Percentiles rank a stretch among this genome's conserved stretches.
These are phyloP conservation scores for Phylloporus sp. DNA, from an alignment of 1,284 basidiomycete genomes.

Conservation along the genomic window DNA sequence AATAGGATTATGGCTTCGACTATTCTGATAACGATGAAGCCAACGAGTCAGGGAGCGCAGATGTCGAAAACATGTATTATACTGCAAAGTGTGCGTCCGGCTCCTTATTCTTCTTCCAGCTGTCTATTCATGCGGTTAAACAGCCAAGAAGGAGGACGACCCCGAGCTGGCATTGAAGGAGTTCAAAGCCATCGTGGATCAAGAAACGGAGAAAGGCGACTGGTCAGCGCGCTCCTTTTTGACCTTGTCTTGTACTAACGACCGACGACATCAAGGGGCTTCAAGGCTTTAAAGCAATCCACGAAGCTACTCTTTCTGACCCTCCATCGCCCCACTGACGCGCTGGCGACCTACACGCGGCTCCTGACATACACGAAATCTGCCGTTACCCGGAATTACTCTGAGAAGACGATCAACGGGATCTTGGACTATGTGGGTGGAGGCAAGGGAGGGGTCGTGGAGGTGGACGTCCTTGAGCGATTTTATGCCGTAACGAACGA, in stretches of 20 bases:
- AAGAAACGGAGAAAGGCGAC: slow-evolving; percentile 91
- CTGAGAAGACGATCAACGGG: slow-evolving; percentile 98
- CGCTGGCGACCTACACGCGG: slow-evolving; percentile 85
- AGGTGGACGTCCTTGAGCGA: slow-evolving; percentile 88
- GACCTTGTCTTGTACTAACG: neutral
- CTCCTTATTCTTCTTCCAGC: neutral
- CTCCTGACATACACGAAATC: slow-evolving; percentile 93
- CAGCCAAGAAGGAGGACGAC: slow-evolving; percentile 92
- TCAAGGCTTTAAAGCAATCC: slow-evolving; percentile 98
- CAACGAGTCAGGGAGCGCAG: slow-evolving; percentile 82
- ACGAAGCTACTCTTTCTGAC: slow-evolving; percentile 92
- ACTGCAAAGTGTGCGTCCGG: slow-evolving; percentile 85
- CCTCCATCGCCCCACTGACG: slow-evolving; percentile 82
- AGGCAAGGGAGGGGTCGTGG: slow-evolving; percentile 82
- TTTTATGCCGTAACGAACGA: slow-evolving; percentile 96
- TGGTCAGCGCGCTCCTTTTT: slow-evolving; percentile 63
- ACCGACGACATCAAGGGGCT: slow-evolving; percentile 73
- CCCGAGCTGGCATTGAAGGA: slow-evolving; percentile 90
- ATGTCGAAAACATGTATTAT: slow-evolving; percentile 99
- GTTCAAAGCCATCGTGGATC: slow-evolving; percentile 86
- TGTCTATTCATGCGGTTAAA: slow-evolving; percentile 12
- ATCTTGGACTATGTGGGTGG: slow-evolving; percentile 98
- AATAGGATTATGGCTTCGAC: slow-evolving; percentile 94
- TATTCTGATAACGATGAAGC: slow-evolving; percentile 93
- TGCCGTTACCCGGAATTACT: slow-evolving; percentile 89